Conservation (phyloP, 2,329 filamentous ascomycete genomes). For the Alternaria rosae region DNA sequence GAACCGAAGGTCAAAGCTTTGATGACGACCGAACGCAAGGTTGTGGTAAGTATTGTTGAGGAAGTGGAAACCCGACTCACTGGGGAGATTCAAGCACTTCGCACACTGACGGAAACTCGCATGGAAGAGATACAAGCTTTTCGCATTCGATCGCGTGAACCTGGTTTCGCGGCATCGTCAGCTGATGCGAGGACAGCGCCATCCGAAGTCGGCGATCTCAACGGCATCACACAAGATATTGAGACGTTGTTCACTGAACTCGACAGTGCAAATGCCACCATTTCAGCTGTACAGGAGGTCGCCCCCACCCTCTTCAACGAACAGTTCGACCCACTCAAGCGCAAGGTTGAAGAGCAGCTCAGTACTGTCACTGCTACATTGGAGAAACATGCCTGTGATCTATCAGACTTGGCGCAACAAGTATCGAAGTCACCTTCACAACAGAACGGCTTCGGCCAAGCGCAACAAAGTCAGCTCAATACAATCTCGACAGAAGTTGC, state of each 20-base stretch:
- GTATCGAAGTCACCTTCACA: not conserved
- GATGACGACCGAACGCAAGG: not conserved
- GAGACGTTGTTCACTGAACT: not conserved
- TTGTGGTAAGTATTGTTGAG: not conserved
- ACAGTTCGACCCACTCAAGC: slow-evolving; percentile 18
- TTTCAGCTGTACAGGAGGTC: not conserved
- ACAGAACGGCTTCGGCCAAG: not conserved
- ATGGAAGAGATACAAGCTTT: not conserved
- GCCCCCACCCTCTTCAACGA: slow-evolving; percentile 12
- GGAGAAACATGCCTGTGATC: not conserved
- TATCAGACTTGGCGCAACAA: not conserved
- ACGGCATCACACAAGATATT: not conserved
- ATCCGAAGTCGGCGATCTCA: not conserved
- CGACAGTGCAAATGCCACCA: not conserved
- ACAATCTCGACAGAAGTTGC: not conserved
- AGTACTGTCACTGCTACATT: not conserved
- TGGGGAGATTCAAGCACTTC: not conserved
- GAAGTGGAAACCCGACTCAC: not conserved
- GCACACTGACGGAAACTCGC: not conserved
- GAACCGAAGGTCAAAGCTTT: not conserved
- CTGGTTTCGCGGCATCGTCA: not conserved
- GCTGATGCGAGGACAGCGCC: not conserved
- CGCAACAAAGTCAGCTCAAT: slow-evolving; percentile 1
- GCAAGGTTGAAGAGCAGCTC: not conserved
- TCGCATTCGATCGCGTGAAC: not conserved